Conservation (phyloP, 2,329 filamentous ascomycete genomes). For the Apiospora koreana region DNA sequence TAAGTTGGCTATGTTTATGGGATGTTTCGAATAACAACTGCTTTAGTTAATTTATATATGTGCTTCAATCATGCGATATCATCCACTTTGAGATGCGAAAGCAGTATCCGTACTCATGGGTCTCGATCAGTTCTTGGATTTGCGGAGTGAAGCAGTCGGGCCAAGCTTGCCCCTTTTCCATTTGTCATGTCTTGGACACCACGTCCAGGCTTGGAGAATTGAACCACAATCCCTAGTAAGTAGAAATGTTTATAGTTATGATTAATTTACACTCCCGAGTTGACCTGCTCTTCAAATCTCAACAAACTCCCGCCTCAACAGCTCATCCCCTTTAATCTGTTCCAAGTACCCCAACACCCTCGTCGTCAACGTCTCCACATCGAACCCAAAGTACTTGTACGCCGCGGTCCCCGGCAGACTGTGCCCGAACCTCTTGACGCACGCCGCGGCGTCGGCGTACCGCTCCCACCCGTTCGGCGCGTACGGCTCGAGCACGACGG, state of each 20-base stretch:
- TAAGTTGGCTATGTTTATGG: too few species aligned
- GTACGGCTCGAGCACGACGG: constrained; percentile 63
- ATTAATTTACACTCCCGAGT: neutral
- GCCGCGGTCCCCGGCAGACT: constrained; percentile 54
- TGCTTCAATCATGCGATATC: too few species aligned
- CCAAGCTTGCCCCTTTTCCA: too few species aligned
- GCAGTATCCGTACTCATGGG: too few species aligned
- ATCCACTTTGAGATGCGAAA: too few species aligned
- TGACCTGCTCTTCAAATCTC: constrained; percentile 9
- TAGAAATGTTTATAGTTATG: neutral
- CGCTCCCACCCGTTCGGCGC: constrained; percentile 60
- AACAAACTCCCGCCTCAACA: constrained; percentile 18
- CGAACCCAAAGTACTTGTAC: constrained; percentile 58
- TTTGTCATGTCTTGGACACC: too few species aligned
- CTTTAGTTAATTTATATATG: too few species aligned
- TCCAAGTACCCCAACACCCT: constrained; percentile 16
- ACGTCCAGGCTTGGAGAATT: too few species aligned
- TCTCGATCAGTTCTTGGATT: too few species aligned
- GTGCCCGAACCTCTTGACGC: constrained; percentile 57
- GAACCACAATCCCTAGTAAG: too few species aligned
- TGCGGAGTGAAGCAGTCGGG: too few species aligned
- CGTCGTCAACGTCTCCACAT: constrained; percentile 27
- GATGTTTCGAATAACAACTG: too few species aligned
- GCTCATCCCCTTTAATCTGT: constrained; percentile 13
- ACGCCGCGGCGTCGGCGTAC: constrained; percentile 58